phyloP scores from a whole-genome alignment of 2,329 filamentous ascomycete species.

The Trichophyton simii region DNA sequence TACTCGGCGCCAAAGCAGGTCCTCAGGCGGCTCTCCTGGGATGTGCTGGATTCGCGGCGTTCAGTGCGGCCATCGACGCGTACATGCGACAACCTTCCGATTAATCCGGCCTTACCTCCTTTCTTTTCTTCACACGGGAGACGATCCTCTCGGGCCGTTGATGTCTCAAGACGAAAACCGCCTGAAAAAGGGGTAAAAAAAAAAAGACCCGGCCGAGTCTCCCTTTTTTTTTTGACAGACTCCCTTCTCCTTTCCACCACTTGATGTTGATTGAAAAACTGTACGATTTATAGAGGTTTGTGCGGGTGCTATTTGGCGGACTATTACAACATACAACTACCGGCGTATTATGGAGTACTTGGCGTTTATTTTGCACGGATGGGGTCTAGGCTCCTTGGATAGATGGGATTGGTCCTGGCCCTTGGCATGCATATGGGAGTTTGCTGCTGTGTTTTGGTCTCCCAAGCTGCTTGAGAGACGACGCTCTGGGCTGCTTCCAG shows the following conservation, averaged over 20 bases:
- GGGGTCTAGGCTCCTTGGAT: neutral
- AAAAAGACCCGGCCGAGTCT: neutral
- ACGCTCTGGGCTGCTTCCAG: neutral
- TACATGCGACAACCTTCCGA: constrained; percentile 67
- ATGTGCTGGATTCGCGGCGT: constrained; percentile 87
- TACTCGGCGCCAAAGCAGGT: constrained; percentile 73
- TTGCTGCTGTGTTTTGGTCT: neutral
- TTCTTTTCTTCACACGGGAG: neutral
- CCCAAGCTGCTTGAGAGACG: neutral
- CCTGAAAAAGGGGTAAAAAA: neutral
- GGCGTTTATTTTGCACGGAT: neutral
- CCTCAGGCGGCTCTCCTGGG: constrained; percentile 80
- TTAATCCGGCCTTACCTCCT: constrained; percentile 15
- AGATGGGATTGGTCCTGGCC: neutral
- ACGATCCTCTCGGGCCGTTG: neutral
- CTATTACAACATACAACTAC: neutral
- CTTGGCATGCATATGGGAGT: neutral
- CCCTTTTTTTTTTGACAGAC: neutral
- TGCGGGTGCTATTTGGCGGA: neutral
- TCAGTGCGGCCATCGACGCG: constrained; percentile 79
- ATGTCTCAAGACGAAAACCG: neutral
- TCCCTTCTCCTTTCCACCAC: neutral
- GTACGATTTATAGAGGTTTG: constrained; percentile 1
- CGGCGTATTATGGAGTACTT: neutral
- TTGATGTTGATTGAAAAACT: neutral